Evolutionary conservation across 2,329 filamentous ascomycete genomes (phyloP).

Genomic region (Tympanopsis confertula): DNA sequence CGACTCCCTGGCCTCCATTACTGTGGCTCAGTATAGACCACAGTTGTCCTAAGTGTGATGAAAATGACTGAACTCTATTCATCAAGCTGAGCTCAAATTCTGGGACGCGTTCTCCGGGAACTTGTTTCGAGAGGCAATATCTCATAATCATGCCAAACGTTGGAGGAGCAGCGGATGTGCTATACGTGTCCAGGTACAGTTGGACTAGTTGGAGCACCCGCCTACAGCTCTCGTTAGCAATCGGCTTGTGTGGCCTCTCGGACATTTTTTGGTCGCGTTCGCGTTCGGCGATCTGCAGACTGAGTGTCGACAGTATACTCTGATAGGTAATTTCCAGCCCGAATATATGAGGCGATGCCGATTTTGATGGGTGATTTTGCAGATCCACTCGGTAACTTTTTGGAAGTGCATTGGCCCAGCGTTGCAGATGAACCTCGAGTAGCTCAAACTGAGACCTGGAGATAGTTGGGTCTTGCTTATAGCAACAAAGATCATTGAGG

Average conservation of each 20-base stretch:
- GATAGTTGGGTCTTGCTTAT: neutral
- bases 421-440: neutral
- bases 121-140: neutral
- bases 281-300: neutral
- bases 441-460: neutral
- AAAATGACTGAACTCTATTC: constrained; percentile 13
- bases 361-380: neutral
- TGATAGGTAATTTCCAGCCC: neutral
- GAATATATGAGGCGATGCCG: neutral
- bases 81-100: constrained; percentile 12
- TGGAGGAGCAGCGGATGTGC: neutral
- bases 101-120: too few relatives aligned
- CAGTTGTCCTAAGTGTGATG: too few relatives aligned
- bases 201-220: neutral
- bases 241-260: neutral
- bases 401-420: neutral
- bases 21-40: too few relatives aligned
- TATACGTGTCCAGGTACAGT: neutral
- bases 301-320: neutral
- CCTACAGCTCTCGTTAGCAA: neutral
- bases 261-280: neutral
- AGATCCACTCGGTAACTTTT: constrained; percentile 1
- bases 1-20: too few relatives aligned
- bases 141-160: neutral
- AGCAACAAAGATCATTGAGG: neutral